phyloP scores from a whole-genome alignment of 2,329 filamentous ascomycete genomes.

The Colletotrichum sp. region DNA sequence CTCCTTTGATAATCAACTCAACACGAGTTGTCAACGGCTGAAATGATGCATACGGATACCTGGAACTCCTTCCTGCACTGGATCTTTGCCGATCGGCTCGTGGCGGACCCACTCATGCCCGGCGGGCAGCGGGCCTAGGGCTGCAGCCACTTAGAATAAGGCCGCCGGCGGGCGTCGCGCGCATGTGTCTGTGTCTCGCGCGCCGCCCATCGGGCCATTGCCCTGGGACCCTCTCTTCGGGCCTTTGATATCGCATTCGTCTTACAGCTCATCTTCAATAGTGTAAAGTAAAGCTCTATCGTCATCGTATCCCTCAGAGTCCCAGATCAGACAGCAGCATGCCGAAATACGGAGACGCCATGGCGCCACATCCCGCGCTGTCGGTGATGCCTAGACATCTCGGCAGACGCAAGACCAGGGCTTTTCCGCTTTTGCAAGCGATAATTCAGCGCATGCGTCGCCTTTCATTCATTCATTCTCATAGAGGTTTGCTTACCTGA shows the following conservation, averaged over 20 bases:
- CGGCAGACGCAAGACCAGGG: background rate
- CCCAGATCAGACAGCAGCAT: background rate
- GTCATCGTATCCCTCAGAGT: background rate
- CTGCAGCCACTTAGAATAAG: background rate
- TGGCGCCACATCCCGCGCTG: background rate
- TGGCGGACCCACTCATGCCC: constrained; percentile 2
- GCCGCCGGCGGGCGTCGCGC: constrained; percentile 13
- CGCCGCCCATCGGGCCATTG: background rate
- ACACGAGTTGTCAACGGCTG: background rate
- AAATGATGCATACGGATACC: background rate
- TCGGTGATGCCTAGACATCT: background rate
- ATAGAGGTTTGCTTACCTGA: background rate
- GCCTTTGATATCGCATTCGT: background rate
- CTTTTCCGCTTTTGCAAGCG: background rate
- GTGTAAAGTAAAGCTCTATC: background rate
- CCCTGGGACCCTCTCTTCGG: background rate
- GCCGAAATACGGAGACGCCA: background rate
- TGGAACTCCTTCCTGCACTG: background rate
- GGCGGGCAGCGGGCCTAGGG: constrained; percentile 8
- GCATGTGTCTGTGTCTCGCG: background rate
- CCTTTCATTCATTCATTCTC: background rate
- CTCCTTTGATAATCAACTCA: background rate
- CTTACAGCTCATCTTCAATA: background rate
- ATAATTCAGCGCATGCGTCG: background rate
- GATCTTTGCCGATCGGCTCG: constrained; percentile 3